Percentiles rank a stretch among this genome's conserved stretches.
Evolutionary conservation across 495 filamentous ascomycete species (phyloP).

Genomic region (Lichina pygmaea): DNA sequence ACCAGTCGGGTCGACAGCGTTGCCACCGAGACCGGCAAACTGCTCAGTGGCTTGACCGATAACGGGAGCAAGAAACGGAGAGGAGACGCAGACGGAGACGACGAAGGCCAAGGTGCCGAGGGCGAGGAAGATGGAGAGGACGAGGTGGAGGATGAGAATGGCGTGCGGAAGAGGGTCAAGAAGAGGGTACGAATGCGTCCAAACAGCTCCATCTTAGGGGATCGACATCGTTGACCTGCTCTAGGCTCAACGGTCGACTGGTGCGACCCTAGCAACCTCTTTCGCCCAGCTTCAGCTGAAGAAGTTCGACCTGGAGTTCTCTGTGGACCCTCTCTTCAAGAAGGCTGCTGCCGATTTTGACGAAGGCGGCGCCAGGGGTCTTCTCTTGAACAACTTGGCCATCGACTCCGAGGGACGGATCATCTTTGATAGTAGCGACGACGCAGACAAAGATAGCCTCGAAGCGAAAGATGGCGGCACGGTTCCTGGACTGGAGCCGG

Average conservation of each 20-base stretch:
- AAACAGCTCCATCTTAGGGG: background rate
- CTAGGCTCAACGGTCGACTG: conserved; percentile 51
- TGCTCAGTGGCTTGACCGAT: conserved; percentile 84
- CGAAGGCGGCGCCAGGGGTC: conserved; percentile 87
- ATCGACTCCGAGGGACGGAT: conserved; percentile 82
- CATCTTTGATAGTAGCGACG: conserved; percentile 94
- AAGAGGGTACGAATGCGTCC: conserved; percentile 26
- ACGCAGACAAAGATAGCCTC: conserved; percentile 34
- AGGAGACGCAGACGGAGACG: conserved; percentile 34
- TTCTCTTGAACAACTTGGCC: conserved; percentile 80
- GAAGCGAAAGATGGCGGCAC: conserved; percentile 15
- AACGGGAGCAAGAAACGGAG: conserved; percentile 55
- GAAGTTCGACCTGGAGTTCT: conserved; percentile 91
- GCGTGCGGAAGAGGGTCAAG: conserved; percentile 42
- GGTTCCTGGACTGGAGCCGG: conserved; percentile 13
- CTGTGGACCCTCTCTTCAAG: conserved; percentile 92
- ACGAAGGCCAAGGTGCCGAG: conserved; percentile 44
- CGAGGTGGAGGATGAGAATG: conserved; percentile 51
- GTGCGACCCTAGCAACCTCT: conserved; percentile 69
- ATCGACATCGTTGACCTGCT: conserved; percentile 3
- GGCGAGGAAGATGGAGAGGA: conserved; percentile 57
- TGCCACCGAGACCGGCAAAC: conserved; percentile 85
- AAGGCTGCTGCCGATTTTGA: conserved; percentile 97
- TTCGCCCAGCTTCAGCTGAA: conserved; percentile 79
- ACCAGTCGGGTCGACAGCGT: conserved; percentile 96